These are phyloP conservation scores for Dioscorea dumetorum DNA, from an alignment of 106 monocot species.

Conservation along the genomic window DNA sequence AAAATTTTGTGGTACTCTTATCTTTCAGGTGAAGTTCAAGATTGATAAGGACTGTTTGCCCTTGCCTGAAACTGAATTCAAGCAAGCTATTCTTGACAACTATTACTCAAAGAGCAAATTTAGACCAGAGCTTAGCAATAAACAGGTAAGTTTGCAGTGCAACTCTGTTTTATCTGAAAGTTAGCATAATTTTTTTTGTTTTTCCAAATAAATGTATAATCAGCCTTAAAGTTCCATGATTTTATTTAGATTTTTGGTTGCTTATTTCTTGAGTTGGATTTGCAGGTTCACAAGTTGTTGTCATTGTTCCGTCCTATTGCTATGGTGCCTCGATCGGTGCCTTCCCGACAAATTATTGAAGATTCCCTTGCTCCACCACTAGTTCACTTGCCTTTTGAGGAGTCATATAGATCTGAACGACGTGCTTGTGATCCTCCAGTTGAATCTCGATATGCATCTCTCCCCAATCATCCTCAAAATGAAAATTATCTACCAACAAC, in stretches of 20 bases:
- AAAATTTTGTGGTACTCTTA: neutral
- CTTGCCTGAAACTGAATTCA: constrained; percentile 52
- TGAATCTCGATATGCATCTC: constrained; percentile 8
- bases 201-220: neutral
- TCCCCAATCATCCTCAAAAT: neutral
- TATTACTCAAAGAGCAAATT: constrained; percentile 49
- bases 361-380: neutral
- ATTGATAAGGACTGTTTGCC: constrained; percentile 69
- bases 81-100: constrained; percentile 57
- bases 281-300: constrained; percentile 46
- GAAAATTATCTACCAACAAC: constrained; percentile 7
- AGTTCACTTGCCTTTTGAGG: neutral
- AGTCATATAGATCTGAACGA: constrained; percentile 11
- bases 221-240: neutral
- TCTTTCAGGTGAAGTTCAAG: constrained; percentile 68
- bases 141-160: constrained; percentile 28
- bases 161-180: neutral
- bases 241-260: neutral
- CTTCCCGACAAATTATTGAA: constrained; percentile 8
- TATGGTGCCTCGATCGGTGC: constrained; percentile 3
- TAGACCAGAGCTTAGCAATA: constrained; percentile 38
- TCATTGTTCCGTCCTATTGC: constrained; percentile 33
- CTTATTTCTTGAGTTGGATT: neutral
- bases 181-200: neutral
- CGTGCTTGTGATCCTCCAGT: constrained; percentile 3